Evolutionary conservation across 257 asterid genomes (phyloP).

Genomic region (Nicotiana otophora): DNA sequence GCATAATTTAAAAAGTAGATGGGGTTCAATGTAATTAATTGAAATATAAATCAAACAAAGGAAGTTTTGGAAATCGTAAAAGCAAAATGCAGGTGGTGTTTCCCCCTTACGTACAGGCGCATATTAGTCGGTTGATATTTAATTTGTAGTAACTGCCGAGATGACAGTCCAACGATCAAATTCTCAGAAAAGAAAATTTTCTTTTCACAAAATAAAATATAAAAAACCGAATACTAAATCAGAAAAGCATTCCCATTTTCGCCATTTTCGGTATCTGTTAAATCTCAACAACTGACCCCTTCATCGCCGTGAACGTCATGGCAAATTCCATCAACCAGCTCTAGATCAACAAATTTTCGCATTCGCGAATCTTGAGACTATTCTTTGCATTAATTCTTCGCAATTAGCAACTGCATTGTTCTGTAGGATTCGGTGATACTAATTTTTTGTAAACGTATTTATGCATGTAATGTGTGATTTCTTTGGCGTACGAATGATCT

Average conservation of each 20-base stretch:
- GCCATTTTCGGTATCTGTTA: conserved; percentile 8
- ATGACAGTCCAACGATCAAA: conserved; percentile 6
- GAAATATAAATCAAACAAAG: no score
- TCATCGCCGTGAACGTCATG: neutral
- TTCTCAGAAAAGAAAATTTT: neutral
- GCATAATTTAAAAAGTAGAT: neutral
- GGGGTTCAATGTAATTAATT: neutral
- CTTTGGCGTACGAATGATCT: neutral
- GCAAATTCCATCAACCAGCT: neutral
- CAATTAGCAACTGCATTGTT: neutral
- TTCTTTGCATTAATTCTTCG: neutral
- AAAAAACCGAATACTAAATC: neutral
- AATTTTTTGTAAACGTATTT: neutral
- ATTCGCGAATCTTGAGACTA: neutral
- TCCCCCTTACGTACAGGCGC: neutral
- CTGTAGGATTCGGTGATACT: neutral
- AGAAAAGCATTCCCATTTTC: neutral
- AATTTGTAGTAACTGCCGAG: conserved; percentile 6
- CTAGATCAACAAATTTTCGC: neutral
- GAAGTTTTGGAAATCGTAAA: neutral
- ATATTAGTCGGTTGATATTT: conserved; percentile 3
- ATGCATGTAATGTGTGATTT: neutral
- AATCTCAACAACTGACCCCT: neutral
- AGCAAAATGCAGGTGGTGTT: neutral
- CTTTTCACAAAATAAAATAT: neutral